Conservation (phyloP, 306 rosid species). For the Sicyos edulis region DNA sequence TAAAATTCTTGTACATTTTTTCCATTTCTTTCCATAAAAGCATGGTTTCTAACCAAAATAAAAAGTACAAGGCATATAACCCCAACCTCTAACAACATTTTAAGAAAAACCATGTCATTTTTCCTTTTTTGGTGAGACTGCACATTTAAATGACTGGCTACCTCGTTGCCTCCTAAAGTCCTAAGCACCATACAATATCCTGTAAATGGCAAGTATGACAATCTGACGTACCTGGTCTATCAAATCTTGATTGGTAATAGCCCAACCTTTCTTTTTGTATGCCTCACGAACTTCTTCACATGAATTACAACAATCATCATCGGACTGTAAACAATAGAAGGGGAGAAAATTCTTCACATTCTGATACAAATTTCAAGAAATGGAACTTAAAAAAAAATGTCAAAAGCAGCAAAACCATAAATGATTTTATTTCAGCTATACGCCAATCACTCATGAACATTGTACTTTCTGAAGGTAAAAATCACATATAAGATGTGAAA, state of each 20-base stretch:
- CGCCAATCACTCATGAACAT: slow-evolving; percentile 1
- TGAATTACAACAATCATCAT: slow-evolving; percentile 75
- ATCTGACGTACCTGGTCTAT: slow-evolving; percentile 63
- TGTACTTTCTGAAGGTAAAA: neutral
- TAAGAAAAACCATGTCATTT: neutral
- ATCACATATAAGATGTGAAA: neutral
- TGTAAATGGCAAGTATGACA: neutral
- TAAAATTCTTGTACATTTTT: neutral
- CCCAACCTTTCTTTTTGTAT: slow-evolving; percentile 90
- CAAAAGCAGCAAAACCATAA: slow-evolving; percentile 7
- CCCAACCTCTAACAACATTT: neutral
- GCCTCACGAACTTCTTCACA: slow-evolving; percentile 94
- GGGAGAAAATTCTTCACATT: slow-evolving; percentile 11
- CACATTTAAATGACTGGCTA: neutral
- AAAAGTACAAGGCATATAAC: neutral
- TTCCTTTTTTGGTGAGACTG: neutral
- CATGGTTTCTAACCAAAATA: neutral
- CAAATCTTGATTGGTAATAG: slow-evolving; percentile 63
- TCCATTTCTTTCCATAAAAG: neutral
- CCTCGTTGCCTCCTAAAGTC: slow-evolving; percentile 2
- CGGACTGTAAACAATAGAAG: slow-evolving; percentile 53
- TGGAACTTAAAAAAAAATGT: neutral
- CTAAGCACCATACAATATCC: slow-evolving; percentile 17
- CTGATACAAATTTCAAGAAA: slow-evolving; percentile 13
- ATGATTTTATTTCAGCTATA: slow-evolving; percentile 6